Percentiles rank a stretch among this genome's conserved stretches.
Conservation (phyloP, 1,139 yeast species). For the Saccharomyces hybrid region DNA sequence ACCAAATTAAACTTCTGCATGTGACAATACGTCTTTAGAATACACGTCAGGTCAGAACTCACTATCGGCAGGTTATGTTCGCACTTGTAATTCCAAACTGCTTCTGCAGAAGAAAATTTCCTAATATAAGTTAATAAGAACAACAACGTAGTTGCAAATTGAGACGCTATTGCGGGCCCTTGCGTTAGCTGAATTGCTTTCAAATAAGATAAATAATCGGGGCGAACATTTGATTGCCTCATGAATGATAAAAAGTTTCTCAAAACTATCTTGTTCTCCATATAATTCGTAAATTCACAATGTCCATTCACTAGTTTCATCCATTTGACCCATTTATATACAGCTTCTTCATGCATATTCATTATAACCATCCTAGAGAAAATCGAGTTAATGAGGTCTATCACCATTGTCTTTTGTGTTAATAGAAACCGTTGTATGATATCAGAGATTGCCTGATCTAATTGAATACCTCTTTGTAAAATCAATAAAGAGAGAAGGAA, state of each 20-base stretch:
- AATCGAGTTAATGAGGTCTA: constrained; percentile 13
- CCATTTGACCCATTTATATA: constrained; percentile 23
- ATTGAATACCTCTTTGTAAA: constrained; percentile 6
- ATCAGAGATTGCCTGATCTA: constrained; percentile 14
- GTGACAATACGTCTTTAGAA: constrained; percentile 21
- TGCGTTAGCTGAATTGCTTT: constrained; percentile 12
- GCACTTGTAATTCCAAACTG: constrained; percentile 24
- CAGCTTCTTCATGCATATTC: constrained; percentile 7
- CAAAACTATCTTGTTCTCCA: constrained; percentile 13
- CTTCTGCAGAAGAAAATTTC: constrained; percentile 12
- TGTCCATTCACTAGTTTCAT: constrained; percentile 21
- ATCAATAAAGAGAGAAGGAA: constrained; percentile 17
- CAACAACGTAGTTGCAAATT: constrained; percentile 7
- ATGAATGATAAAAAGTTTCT: constrained; percentile 8
- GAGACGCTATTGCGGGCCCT: constrained; percentile 3
- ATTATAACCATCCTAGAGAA: constrained; percentile 8
- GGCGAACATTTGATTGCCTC: background rate
- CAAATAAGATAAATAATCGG: constrained; percentile 8
- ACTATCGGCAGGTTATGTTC: constrained; percentile 13
- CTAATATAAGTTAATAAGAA: constrained; percentile 12
- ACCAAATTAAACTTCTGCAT: constrained; percentile 13
- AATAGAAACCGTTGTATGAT: constrained; percentile 21
- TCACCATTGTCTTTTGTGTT: constrained; percentile 10
- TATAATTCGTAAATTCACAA: constrained; percentile 20
- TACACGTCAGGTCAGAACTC: constrained; percentile 22